Conservation (phyloP, 331 rosid genomes). For the Quercus lobata region DNA sequence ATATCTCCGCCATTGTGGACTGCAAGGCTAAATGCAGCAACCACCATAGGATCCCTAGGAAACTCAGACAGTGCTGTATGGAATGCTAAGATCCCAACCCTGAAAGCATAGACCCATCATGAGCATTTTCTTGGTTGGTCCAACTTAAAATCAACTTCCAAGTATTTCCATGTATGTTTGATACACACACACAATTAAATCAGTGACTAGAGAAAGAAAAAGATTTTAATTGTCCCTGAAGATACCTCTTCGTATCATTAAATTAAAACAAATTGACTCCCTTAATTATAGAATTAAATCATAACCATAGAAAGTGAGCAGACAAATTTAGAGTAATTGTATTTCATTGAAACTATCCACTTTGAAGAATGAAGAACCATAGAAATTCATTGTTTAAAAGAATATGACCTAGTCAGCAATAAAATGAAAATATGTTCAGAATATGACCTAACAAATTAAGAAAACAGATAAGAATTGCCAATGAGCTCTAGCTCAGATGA, state of each 20-base stretch:
- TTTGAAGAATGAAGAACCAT: background rate
- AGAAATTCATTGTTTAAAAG: background rate
- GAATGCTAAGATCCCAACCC: slow-evolving; percentile 82
- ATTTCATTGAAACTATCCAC: background rate
- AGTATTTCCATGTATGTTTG: background rate
- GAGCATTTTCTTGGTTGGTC: slow-evolving; percentile 27
- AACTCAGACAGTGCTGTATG: slow-evolving; percentile 63
- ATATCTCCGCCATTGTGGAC: slow-evolving; percentile 79
- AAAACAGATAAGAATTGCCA: slow-evolving; percentile 5
- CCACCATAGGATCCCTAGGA: slow-evolving; percentile 62
- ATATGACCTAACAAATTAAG: background rate
- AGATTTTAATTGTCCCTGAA: too few species aligned
- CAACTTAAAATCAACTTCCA: slow-evolving; percentile 13
- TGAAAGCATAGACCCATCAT: slow-evolving; percentile 40
- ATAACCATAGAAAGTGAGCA: background rate
- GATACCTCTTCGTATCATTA: too few species aligned
- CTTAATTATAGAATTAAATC: background rate
- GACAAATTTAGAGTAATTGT: background rate
- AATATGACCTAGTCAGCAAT: background rate
- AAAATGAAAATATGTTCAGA: background rate
- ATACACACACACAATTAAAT: background rate
- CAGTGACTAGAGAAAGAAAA: too few species aligned
- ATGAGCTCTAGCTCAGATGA: too few species aligned
- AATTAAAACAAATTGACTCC: too few species aligned
- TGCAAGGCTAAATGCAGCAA: slow-evolving; percentile 83